Base-by-base conservation (phyloP, 148 eudicot genomes). In the Chenopodium formosanum region DNA sequence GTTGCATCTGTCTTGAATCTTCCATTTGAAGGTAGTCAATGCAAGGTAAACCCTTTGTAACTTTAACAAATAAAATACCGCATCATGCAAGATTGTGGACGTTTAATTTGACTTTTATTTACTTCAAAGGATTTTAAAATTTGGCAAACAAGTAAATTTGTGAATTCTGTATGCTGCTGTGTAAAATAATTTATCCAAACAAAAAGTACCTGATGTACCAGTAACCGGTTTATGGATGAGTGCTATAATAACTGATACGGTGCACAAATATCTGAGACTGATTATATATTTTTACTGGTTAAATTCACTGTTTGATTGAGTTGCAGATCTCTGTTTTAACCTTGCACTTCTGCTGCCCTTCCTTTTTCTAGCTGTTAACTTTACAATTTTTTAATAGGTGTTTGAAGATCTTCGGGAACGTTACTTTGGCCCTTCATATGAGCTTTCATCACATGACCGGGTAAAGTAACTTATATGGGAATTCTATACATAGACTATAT, bases 371-470 rank as follows among this genome's bases (percentile, higher is more conserved):
- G 67, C 37, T 79, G 62, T 32, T 67, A 29, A 74, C 13, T 31
- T 73, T n/a, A n/a, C 48, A 23, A 34, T 80, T 13, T 74, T 22
- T 77, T 29, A 32, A 44, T 88, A 96, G 99, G 91, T 83, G 64
- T 67, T 92, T 47, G 88, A 87, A 82, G 98, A 91, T 83, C 84
- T 96, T 29, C 90, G 94, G 0, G 99, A 96, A 84, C 94, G 98
- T 70, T 96, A 82, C 84, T 96, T 96, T 81, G 99, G 99, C 56
- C 89, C 97, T 79, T 88, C 90, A 17, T 96, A 80, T 82, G 99
- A 95, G 87, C 95, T 94, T 74, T 53, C 71, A 20, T 92, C 99
- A 27, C 94, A 88, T 88, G 94, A 92, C 77, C 88, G 87, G 78
- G 98, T 93, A 91, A 40, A 40, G 44, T 40, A 40, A 40, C 44